Conservation (phyloP, 257 asterid genomes). For the Capsicum pubescens region DNA sequence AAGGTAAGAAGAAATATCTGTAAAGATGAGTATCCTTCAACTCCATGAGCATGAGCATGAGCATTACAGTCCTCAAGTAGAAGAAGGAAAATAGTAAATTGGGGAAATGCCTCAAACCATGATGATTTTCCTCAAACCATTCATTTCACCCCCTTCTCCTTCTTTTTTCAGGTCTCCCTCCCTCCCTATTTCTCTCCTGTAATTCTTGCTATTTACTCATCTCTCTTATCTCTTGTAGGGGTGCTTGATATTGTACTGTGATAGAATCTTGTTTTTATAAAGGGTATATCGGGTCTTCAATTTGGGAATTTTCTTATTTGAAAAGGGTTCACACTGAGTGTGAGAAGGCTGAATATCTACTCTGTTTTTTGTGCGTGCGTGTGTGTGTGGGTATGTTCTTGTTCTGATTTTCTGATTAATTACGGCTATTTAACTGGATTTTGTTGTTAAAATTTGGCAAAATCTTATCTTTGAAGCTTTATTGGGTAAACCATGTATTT, state of each 20-base stretch:
- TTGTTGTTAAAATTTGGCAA: too few relatives aligned
- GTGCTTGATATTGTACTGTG: background rate
- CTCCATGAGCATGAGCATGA: background rate
- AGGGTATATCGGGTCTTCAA: background rate
- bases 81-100: conserved; percentile 3
- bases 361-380: too few relatives aligned
- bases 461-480: background rate
- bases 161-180: conserved; percentile 59
- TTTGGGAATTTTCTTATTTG: conserved; percentile 19
- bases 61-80: background rate
- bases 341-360: background rate
- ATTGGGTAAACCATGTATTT: background rate
- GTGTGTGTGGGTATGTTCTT: too few relatives aligned
- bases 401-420: too few relatives aligned
- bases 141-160: conserved; percentile 66
- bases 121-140: conserved; percentile 66
- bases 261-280: background rate
- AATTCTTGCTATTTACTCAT: background rate
- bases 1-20: background rate
- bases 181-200: background rate
- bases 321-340: background rate
- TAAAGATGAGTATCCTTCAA: background rate
- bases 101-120: conserved; percentile 57
- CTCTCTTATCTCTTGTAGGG: background rate
- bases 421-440: too few relatives aligned